Percentiles rank a stretch among this genome's conserved stretches.
These are phyloP conservation scores for Epichloe sp. DNA, from an alignment of 2,329 filamentous ascomycete species.

Conservation along the genomic window DNA sequence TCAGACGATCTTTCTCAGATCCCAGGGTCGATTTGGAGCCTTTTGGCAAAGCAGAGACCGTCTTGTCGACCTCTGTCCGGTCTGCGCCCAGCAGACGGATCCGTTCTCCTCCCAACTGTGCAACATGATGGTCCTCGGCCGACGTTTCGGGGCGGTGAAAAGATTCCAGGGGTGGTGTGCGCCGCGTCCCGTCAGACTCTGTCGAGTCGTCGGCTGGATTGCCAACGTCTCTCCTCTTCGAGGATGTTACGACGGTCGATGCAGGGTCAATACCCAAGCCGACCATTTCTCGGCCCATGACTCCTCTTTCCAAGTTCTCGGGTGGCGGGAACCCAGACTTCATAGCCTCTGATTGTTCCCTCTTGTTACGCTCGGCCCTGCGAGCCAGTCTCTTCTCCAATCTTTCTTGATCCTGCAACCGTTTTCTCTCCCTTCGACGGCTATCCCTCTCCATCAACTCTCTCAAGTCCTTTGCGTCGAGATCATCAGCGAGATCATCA, in stretches of 20 bases:
- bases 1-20: conserved; percentile 26
- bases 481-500: conserved; percentile 65
- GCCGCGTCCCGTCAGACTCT: conserved; percentile 10
- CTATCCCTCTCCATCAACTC: conserved; percentile 85
- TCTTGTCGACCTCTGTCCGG: conserved; percentile 10
- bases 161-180: conserved; percentile 13
- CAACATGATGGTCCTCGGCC: conserved; percentile 5
- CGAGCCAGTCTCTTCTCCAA: conserved; percentile 51
- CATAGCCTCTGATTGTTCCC: conserved; percentile 41
- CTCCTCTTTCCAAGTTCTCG: conserved; percentile 45
- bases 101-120: background rate
- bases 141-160: conserved; percentile 19
- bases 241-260: conserved; percentile 43
- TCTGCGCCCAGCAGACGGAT: background rate
- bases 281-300: conserved; percentile 43
- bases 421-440: conserved; percentile 64
- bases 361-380: conserved; percentile 52
- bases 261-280: conserved; percentile 44
- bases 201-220: conserved; percentile 12
- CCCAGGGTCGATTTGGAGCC: conserved; percentile 31
- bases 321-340: conserved; percentile 37
- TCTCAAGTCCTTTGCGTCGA: conserved; percentile 72
- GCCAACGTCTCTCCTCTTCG: conserved; percentile 27
- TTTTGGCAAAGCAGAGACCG: conserved; percentile 11
- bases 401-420: conserved; percentile 52